Percentiles rank a stretch among this genome's conserved stretches.
Evolutionary conservation across 2,329 filamentous ascomycete genomes (phyloP).

Genomic region (Aspergillus ibericus): DNA sequence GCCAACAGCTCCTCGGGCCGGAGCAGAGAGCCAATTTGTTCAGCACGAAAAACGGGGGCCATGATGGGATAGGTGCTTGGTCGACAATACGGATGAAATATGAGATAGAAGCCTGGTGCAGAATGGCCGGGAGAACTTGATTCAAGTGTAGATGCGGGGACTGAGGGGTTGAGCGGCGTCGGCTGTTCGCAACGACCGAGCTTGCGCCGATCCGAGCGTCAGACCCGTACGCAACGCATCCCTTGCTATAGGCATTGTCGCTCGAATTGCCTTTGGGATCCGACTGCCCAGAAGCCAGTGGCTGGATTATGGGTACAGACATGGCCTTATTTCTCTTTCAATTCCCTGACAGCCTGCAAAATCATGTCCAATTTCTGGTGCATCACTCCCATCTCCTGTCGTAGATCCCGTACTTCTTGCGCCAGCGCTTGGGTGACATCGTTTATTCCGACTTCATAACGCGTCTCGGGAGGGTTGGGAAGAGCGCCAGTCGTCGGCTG

Average conservation of each 20-base stretch:
- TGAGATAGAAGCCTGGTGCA: too few relatives aligned
- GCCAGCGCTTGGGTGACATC: neutral
- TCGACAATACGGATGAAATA: too few relatives aligned
- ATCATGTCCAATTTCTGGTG: neutral
- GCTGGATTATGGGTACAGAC: neutral
- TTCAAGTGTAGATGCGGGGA: neutral
- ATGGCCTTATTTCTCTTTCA: neutral
- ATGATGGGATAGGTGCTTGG: neutral
- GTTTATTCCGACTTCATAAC: neutral
- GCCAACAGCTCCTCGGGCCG: constrained; percentile 22
- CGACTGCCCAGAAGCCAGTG: too few relatives aligned
- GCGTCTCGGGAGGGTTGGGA: neutral
- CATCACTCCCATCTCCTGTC: neutral
- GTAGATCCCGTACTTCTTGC: neutral
- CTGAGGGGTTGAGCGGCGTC: neutral
- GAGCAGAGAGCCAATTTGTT: constrained; percentile 29
- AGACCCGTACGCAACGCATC: neutral
- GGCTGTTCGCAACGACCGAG: neutral
- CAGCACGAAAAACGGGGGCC: constrained; percentile 21
- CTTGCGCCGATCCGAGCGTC: too few relatives aligned
- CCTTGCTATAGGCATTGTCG: neutral
- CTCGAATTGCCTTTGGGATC: neutral
- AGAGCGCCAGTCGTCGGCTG: neutral
- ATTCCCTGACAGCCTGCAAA: neutral
- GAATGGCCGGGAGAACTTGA: too few relatives aligned